Evolutionary conservation across 768 basidiomycete species (phyloP).

Genomic region (Lactifluus subvellereus): DNA sequence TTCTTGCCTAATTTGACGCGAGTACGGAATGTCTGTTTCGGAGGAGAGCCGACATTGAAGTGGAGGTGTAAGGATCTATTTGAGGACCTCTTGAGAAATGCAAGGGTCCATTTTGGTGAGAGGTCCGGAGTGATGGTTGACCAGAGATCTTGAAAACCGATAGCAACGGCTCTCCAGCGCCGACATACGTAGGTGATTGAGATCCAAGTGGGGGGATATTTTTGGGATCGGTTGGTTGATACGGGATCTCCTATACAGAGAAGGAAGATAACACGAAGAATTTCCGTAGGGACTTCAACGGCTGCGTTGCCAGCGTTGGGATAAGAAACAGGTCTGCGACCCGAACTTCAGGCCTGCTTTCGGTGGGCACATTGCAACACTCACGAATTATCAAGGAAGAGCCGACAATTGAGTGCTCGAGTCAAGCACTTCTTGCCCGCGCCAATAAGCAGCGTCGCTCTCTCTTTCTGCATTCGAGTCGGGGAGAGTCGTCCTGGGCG

Average conservation of each 20-base stretch:
- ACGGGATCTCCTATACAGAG: background rate
- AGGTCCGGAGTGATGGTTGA: conserved; percentile 5
- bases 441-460: background rate
- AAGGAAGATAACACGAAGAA: conserved; percentile 1
- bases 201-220: background rate
- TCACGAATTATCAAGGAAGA: background rate
- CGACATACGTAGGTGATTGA: conserved; percentile 6
- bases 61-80: background rate
- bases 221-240: background rate
- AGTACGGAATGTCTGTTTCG: background rate
- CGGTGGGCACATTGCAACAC: background rate
- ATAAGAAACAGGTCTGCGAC: background rate
- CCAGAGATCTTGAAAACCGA: conserved; percentile 2
- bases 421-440: background rate
- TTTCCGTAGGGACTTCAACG: conserved; percentile 1
- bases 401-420: background rate
- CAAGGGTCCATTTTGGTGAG: conserved; percentile 1
- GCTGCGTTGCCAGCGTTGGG: conserved; percentile 2
- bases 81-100: conserved; percentile 5
- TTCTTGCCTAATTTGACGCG: background rate
- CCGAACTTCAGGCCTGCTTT: background rate
- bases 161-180: conserved; percentile 3
- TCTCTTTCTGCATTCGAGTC: background rate
- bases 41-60: background rate
- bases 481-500: background rate